Evolutionary conservation across 352 stramenopile species (phyloP).

Genomic region (Phytophthora pluvialis): DNA sequence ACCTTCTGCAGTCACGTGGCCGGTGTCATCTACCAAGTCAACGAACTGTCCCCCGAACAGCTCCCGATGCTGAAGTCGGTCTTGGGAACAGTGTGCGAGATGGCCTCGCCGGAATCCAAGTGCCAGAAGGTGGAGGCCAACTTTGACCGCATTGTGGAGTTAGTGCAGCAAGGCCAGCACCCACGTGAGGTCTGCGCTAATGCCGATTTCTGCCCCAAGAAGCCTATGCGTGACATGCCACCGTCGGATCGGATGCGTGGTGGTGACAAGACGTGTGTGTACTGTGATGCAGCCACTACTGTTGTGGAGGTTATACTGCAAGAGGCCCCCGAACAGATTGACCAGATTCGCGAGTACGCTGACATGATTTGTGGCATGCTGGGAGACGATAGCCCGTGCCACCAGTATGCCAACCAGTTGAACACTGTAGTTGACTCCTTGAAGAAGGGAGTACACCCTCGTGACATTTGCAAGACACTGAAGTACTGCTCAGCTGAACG

Average conservation of each 20-base stretch:
- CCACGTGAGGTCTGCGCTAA: slow-evolving; percentile 53
- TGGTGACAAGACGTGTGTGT: slow-evolving; percentile 56
- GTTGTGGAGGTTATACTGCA: slow-evolving; percentile 54
- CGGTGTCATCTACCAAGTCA: slow-evolving; percentile 50
- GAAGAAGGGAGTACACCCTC: slow-evolving; percentile 49
- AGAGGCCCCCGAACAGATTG: slow-evolving; percentile 51
- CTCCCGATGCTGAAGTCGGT: slow-evolving; percentile 51
- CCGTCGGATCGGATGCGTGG: slow-evolving; percentile 8
- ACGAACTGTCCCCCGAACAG: slow-evolving; percentile 41
- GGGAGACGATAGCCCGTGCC: slow-evolving; percentile 54
- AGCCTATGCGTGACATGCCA: slow-evolving; percentile 1
- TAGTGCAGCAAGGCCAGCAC: slow-evolving; percentile 54
- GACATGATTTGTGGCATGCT: slow-evolving; percentile 66
- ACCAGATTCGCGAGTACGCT: slow-evolving; percentile 53
- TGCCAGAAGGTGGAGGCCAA: slow-evolving; percentile 57
- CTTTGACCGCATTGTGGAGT: slow-evolving; percentile 66
- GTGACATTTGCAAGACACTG: slow-evolving; percentile 51
- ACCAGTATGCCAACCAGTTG: slow-evolving; percentile 50
- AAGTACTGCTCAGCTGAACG: slow-evolving; percentile 44
- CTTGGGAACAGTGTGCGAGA: slow-evolving; percentile 51
- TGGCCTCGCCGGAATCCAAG: slow-evolving; percentile 45
- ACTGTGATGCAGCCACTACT: slow-evolving; percentile 64
- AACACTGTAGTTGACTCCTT: slow-evolving; percentile 57
- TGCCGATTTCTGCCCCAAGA: slow-evolving; percentile 47
- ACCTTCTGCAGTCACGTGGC: slow-evolving; percentile 57